phyloP scores from a whole-genome alignment of 192 early-diverging fungal species.

The Spizellomyces sp. region DNA sequence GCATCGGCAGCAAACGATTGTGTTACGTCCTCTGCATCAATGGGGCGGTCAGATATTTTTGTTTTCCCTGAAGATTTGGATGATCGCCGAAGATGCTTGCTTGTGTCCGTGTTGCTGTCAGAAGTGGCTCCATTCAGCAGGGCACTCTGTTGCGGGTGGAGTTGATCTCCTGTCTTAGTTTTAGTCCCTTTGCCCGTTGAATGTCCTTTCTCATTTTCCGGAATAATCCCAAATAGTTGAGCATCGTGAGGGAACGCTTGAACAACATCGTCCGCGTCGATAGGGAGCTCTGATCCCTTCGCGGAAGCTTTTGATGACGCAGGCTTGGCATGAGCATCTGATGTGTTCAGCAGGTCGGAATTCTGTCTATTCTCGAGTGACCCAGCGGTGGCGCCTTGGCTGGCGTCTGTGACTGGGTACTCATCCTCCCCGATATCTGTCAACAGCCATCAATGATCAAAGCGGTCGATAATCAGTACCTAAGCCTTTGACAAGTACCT shows the following conservation, averaged over 20 bases:
- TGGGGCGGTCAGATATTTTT: conserved; percentile 13
- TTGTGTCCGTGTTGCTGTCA: too few relatives aligned
- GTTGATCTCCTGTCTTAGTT: too few relatives aligned
- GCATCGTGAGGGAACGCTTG: conserved; percentile 22
- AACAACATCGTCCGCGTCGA: conserved; percentile 30
- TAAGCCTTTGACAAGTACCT: too few relatives aligned
- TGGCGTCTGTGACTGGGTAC: conserved; percentile 22
- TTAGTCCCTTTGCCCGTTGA: too few relatives aligned
- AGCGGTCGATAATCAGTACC: background rate
- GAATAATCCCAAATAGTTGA: conserved; percentile 20
- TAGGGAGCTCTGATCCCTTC: conserved; percentile 21
- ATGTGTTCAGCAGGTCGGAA: background rate
- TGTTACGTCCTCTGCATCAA: conserved; percentile 30
- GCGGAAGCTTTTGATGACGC: conserved; percentile 18
- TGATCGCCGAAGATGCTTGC: too few relatives aligned
- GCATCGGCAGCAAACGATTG: conserved; percentile 24
- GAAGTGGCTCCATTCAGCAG: too few relatives aligned
- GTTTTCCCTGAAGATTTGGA: too few relatives aligned
- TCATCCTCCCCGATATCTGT: conserved; percentile 27
- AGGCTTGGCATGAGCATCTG: background rate
- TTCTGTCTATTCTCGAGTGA: background rate
- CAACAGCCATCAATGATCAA: background rate
- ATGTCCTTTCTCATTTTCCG: background rate
- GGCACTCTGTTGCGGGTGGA: too few relatives aligned
- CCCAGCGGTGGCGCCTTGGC: background rate